Conservation (phyloP, 2,329 filamentous ascomycete species). For the Cytospora chrysosperma region DNA sequence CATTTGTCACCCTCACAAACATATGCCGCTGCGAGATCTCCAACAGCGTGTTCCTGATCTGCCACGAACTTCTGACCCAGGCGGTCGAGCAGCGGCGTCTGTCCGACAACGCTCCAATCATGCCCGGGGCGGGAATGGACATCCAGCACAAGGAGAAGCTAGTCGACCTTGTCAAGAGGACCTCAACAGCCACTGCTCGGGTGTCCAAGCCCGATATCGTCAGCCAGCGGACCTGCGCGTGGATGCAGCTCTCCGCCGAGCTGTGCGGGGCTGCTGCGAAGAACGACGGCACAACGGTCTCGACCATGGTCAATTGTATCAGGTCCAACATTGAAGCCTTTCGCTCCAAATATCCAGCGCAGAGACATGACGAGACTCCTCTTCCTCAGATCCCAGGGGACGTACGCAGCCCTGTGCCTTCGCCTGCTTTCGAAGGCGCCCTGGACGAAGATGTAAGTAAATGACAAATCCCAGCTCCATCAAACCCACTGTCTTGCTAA, state of each 20-base stretch:
- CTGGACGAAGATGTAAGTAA: slow-evolving; percentile 16
- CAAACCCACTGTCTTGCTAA: no score
- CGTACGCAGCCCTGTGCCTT: neutral
- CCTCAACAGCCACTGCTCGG: neutral
- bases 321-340: neutral
- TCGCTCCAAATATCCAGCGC: neutral
- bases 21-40: slow-evolving; percentile 19
- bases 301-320: neutral
- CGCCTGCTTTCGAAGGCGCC: neutral
- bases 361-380: neutral
- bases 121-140: neutral
- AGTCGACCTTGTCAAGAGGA: slow-evolving; percentile 4
- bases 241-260: slow-evolving; percentile 14
- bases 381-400: neutral
- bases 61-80: slow-evolving; percentile 14
- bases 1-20: slow-evolving; percentile 12
- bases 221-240: slow-evolving; percentile 18
- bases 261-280: slow-evolving; percentile 8
- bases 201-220: slow-evolving; percentile 17
- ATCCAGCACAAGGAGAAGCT: neutral
- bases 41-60: slow-evolving; percentile 17
- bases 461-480: neutral
- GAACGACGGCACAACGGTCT: neutral
- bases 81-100: slow-evolving; percentile 14
- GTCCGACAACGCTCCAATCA: neutral